Evolutionary conservation across 805 yeast species (phyloP), one percentile per base, ranked within the genome.

Genomic region (Pichia scutulata): DNA sequence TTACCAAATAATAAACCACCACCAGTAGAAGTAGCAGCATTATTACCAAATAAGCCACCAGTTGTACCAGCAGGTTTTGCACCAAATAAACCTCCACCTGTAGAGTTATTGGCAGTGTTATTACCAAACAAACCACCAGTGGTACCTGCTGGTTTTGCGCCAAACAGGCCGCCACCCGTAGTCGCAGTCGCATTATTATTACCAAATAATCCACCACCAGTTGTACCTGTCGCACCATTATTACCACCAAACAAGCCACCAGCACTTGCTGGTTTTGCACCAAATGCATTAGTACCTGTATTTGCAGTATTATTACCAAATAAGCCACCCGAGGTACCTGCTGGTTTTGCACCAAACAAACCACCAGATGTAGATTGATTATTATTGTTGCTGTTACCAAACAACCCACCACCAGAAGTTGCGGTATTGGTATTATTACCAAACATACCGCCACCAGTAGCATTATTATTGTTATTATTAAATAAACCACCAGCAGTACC

Each of bases 111-210:
- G 7, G 48, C 18, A 19, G 41, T 9, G 22, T 51, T 56, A 18
- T 43, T 41, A 24, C 72, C 70, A 46, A 67, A 57, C 26, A 73
- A 52, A 4, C 78, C 80, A 39, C 77, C 77, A 25, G 69, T 40
- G 2, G 54, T 44, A 14, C 45, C 42, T 9, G 57, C 49, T 2
- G 55, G 50, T 41, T 51, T 28, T 26, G 49, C 50, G 18, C 76
- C 77, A 57, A 74, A 74, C 40, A 72, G 50, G 1, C 76, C 75
- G 18, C 72, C 71, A n/a, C 49, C 52, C 8, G 57, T 46, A 16
- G 50, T 40, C 37, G 37, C 21, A 2, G 48, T 58, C 43, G 23
- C 53, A 25, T 39, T 43, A 36, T 51, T 57, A 41, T 52, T 55
- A 37, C 69, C 66, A 51, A 63, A 63, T 4, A 59, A 39, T 53